A percentile compares a stretch with the other conserved stretches of the same genome.
These are phyloP conservation scores for Helicocarpus griseus DNA, from an alignment of 2,329 filamentous ascomycete genomes.

Conservation along the genomic window DNA sequence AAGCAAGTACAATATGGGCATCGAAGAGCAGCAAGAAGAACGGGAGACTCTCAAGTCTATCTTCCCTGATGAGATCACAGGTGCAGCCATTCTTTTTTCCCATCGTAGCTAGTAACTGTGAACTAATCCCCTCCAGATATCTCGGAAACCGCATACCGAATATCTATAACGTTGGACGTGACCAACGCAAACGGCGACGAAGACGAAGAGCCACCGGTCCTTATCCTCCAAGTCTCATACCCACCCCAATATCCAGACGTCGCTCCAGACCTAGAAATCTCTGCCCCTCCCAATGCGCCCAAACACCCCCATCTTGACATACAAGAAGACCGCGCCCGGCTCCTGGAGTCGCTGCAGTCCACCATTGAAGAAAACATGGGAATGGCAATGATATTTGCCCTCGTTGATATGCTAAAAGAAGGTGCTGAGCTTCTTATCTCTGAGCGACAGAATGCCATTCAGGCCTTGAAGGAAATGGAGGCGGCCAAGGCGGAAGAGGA, in stretches of 20 bases:
- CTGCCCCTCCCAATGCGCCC: slow-evolving; percentile 58
- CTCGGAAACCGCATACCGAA: slow-evolving; percentile 78
- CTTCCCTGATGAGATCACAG: slow-evolving; percentile 94
- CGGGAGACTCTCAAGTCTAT: slow-evolving; percentile 96
- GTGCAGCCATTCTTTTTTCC: slow-evolving; percentile 36
- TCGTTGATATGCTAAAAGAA: slow-evolving; percentile 82
- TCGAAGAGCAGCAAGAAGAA: slow-evolving; percentile 90
- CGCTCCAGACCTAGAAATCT: slow-evolving; percentile 71
- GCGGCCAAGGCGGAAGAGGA: slow-evolving; percentile 62
- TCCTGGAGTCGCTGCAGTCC: slow-evolving; percentile 61
- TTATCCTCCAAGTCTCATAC: slow-evolving; percentile 79
- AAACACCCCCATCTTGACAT: slow-evolving; percentile 68
- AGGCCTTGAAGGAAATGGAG: slow-evolving; percentile 44
- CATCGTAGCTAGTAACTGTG: slow-evolving; percentile 12
- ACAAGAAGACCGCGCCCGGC: slow-evolving; percentile 63
- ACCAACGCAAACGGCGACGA: slow-evolving; percentile 52
- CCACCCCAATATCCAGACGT: slow-evolving; percentile 86
- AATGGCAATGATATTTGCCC: slow-evolving; percentile 94
- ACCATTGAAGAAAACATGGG: slow-evolving; percentile 87
- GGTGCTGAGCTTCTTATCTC: slow-evolving; percentile 74
- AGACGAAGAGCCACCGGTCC: slow-evolving; percentile 52
- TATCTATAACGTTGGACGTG: slow-evolving; percentile 76
- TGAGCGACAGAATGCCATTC: slow-evolving; percentile 57
- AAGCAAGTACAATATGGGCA: slow-evolving; percentile 30
- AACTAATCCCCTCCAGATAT: slow-evolving; percentile 51